A percentile compares a stretch with the other conserved stretches of the same genome.
Conservation (phyloP, 2,329 filamentous ascomycete genomes). For the Passalora sequoiae region DNA sequence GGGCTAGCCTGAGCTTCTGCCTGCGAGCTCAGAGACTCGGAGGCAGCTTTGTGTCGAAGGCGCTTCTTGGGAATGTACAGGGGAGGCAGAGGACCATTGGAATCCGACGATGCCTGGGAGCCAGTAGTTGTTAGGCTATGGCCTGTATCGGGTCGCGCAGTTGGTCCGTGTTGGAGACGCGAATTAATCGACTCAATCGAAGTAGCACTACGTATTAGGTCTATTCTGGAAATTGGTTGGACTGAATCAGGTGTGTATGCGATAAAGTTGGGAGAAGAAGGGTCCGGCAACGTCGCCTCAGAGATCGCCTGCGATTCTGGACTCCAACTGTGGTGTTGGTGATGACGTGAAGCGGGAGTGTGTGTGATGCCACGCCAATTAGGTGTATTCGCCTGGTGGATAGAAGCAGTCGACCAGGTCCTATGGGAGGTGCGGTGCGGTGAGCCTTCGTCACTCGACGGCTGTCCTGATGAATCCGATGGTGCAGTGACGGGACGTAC, state of each 20-base stretch:
- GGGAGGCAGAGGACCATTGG: constrained; percentile 30
- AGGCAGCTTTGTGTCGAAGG: constrained; percentile 22
- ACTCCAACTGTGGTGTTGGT: constrained; percentile 6
- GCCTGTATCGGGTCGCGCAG: constrained; percentile 18
- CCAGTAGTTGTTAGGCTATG: constrained; percentile 20
- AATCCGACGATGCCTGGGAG: constrained; percentile 25
- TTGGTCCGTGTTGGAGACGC: constrained; percentile 21
- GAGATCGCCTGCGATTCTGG: constrained; percentile 20
- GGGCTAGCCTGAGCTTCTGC: constrained; percentile 12
- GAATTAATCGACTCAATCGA: constrained; percentile 33
- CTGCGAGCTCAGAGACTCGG: constrained; percentile 21
- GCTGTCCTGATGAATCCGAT: constrained; percentile 13
- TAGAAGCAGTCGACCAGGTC: constrained; percentile 16
- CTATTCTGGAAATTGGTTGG: constrained; percentile 12
- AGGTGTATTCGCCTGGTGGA: constrained; percentile 13
- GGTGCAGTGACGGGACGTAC: constrained; percentile 15
- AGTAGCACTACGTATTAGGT: constrained; percentile 14
- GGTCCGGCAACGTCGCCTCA: constrained; percentile 14
- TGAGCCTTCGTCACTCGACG: constrained; percentile 9
- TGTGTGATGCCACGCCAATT: constrained; percentile 16
- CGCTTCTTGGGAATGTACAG: constrained; percentile 32
- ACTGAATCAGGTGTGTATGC: constrained; percentile 22
- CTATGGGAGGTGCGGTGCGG: constrained; percentile 13
- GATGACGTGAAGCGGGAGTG: constrained; percentile 14
- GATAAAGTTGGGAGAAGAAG: constrained; percentile 31